Percentiles rank a stretch among this genome's conserved stretches.
Evolutionary conservation across 2,329 filamentous ascomycete species (phyloP).

Genomic region (Microsporum audouinii): DNA sequence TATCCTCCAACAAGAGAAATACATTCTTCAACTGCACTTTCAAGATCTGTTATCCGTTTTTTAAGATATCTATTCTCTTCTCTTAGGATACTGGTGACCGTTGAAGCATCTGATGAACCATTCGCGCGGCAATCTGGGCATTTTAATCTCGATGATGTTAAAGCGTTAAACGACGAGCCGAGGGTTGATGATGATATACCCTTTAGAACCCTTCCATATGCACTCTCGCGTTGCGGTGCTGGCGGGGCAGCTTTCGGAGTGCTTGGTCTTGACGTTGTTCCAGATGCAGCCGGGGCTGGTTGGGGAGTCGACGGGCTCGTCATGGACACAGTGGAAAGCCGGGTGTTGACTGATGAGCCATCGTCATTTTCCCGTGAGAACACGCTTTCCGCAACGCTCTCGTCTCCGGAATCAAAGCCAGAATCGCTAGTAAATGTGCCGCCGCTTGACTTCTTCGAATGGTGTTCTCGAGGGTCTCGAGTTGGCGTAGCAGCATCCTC

Average conservation of each 20-base stretch:
- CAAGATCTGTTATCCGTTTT: conserved; percentile 42
- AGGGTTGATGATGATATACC: conserved; percentile 28
- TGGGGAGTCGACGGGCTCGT: conserved; percentile 17
- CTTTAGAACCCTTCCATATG: conserved; percentile 36
- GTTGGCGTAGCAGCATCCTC: neutral
- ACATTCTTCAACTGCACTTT: conserved; percentile 45
- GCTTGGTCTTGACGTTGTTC: conserved; percentile 15
- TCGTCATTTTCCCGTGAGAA: conserved; percentile 33
- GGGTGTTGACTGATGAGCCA: conserved; percentile 24
- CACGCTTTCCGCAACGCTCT: conserved; percentile 40
- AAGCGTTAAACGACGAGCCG: conserved; percentile 23
- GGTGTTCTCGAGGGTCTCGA: conserved; percentile 11
- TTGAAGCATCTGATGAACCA: conserved; percentile 41
- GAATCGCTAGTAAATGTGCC: conserved; percentile 42
- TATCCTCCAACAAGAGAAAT: conserved; percentile 40
- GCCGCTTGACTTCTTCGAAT: conserved; percentile 22
- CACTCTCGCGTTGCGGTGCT: conserved; percentile 20
- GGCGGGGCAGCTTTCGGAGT: conserved; percentile 21
- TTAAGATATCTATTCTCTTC: conserved; percentile 46
- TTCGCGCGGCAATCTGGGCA: conserved; percentile 35
- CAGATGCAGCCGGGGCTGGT: neutral
- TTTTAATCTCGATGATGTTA: conserved; percentile 19
- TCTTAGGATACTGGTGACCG: conserved; percentile 40
- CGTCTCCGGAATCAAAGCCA: conserved; percentile 49
- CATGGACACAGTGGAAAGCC: conserved; percentile 27